Base-by-base conservation (phyloP, 345 rosid species). In the Fremontodendron californicum region DNA sequence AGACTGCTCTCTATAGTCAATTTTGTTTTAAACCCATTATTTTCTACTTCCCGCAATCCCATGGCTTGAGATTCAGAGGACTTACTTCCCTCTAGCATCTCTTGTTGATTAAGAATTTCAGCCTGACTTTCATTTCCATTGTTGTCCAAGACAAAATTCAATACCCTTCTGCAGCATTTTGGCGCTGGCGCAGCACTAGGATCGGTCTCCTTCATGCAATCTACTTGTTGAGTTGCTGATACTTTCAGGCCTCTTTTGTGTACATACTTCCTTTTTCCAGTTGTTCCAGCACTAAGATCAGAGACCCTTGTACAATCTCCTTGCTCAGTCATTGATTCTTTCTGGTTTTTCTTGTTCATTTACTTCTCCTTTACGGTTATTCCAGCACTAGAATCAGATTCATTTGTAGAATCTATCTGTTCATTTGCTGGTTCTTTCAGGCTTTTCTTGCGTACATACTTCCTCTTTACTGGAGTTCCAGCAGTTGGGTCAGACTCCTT, bases 81-180 rank as follows among this genome's bases (percentile, higher is more conserved):
- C 45, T 45, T 40, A 63, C 37, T 33, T 42, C 71, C 60, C 25
- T 78, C 71, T 21, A 9, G 71, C 83, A 55, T 82, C 62, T 81
- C 82, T 68, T 74, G 84, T 79, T 76, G 81, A 63, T 51, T 72
- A 60, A 58, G 62, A 35, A 43, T 71, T 71, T 67, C 70, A 18
- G 33, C 72, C 33, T 39, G 67, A 51, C 66, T 54, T 60, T 33
- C 78, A 76, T 78, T 82, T 46, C 77, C 75, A 63, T 55, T 31
- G 31, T 81, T 85, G 83, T 88, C 93, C 78, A 77, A 71, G 73
- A 87, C 90, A 79, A 92, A 92, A 74, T 79, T 79, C 83, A 94
- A 81, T 75, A 75, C 84, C 75, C 86, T 91, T 76, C 85, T 81
- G 79, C 94, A 87, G 75, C 91, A 85, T 68, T 81, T 85, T 68